Base-by-base conservation (phyloP, 2,329 filamentous ascomycete species). In the Emydomyces testavorans region DNA sequence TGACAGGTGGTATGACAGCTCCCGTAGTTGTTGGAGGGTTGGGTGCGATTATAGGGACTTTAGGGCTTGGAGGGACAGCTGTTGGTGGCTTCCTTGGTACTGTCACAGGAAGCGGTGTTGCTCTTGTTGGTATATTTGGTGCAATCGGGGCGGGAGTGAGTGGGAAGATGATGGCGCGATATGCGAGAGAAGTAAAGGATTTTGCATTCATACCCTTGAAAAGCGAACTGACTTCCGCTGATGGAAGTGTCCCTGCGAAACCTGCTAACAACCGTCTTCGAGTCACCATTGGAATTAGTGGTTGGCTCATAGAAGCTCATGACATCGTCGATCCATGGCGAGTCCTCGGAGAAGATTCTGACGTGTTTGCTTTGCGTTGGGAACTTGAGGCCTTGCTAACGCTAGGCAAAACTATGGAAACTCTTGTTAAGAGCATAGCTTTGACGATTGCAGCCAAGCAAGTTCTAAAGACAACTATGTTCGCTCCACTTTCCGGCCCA, bases 71-170 rank as follows among this genome's bases (percentile, higher is more conserved):
- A 15, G 75, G 80, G 1, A 81, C 80, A 2, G 80, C 82, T 18
- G 83, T 86, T 8, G 86, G 88, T 16, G 80, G 80, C 1, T 79
- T 94, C 46, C 70, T 96, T 0, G 90, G 89, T 8, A 76, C 80
- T 15, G 73, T 95, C 59, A 83, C 87, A 1, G 82, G 89, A 31
- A 92, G 83, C 52, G 78, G 82, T 4, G 76, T 92, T 13, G 71
- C 88, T 35, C 82, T 94, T 24, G 90, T 89, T 13, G 79, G 83
- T 31, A 70, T 96, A 32, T 95, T 96, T 59, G 92, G 92, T 6
- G 85, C 92, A n/a, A 94, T 93, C 60, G 85, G 85, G 36, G 80
- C 82, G 1, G 78, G 82, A 29, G 89, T 94, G 74, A 85, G 84
- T 0, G 79, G 81, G 45, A 82, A 88, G 62, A 86, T 89, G 73